These are phyloP conservation scores for Penicillium occitanis DNA, from an alignment of 2,329 filamentous ascomycete species.

Conservation along the genomic window DNA sequence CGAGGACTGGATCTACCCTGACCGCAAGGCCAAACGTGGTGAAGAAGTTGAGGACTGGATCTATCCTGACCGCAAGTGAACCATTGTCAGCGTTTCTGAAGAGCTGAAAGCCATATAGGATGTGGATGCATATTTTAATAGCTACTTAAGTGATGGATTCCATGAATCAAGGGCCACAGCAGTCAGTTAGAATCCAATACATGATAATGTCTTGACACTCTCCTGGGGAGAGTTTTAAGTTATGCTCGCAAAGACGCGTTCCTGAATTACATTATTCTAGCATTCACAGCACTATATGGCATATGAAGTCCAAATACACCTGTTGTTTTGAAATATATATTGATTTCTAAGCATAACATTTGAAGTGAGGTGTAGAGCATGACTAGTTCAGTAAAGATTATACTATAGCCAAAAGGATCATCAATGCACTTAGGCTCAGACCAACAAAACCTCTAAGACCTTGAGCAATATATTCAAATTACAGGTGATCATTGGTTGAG, in stretches of 20 bases:
- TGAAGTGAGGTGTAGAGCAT: neutral
- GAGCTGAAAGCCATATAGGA: neutral
- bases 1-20: too few species aligned
- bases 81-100: neutral
- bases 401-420: neutral
- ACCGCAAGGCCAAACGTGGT: too few species aligned
- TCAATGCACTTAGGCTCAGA: neutral
- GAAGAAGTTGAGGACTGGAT: neutral
- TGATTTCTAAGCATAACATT: neutral
- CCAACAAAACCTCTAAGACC: neutral
- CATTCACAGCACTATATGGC: neutral
- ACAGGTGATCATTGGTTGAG: neutral
- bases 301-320: neutral
- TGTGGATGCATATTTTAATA: neutral
- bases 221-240: neutral
- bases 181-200: neutral
- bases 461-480: neutral
- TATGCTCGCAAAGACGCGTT: neutral
- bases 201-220: neutral
- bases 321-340: neutral
- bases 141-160: neutral
- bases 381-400: neutral
- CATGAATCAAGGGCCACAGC: neutral
- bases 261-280: neutral
- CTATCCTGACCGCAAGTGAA: neutral